Evolutionary conservation across 805 yeast genomes (phyloP), one percentile per base, ranked within the genome.

Genomic region (Zygosaccharomyces pseudorouxii): DNA sequence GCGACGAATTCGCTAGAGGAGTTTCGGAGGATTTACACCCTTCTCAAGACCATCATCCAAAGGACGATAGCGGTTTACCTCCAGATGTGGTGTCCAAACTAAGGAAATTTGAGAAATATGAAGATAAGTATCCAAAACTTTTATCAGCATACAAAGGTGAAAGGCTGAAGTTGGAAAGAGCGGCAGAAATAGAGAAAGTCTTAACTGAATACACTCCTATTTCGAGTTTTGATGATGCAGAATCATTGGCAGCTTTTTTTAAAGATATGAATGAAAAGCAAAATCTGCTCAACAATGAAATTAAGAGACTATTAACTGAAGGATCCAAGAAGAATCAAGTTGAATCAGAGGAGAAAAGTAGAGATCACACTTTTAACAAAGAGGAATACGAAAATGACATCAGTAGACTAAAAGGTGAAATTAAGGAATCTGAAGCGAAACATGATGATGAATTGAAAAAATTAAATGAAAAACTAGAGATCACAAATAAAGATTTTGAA

Each of bases 121-220:
- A 92, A 64, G 85, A 84, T 44, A 89, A 89, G 64, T 92, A 93
- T 62, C 99, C 99, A 0, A 70, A 81, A 38, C 71, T 92, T 12
- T 74, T 89, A 44, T 84, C 84, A 38, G 97, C 98, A 0, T 93
- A 88, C 69, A 86, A 89, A 60, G 71, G 75, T 1, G 97, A 90
- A 64, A 88, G 86, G 69, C 72, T 76, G 43, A 85, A 82, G 57
- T 71, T 76, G 1, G 82, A 78, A 40, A 73, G 83, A 38, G 76
- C 89, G 7, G 71, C 62, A 4, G 59, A 70, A 0, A 84, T 90
- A 56, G 97, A 89, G 60, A 79, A 71, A 48, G 77, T 85, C 11
- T 69, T 92, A 50, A 74, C 78, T 45, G 97, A 92, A 58, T 69
- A 78, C 54, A 90, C 97, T 0, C 98, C 98, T 0, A 76, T 87